These are phyloP conservation scores for Candida peoriensis DNA, from an alignment of 805 yeast species.

Conservation along the genomic window DNA sequence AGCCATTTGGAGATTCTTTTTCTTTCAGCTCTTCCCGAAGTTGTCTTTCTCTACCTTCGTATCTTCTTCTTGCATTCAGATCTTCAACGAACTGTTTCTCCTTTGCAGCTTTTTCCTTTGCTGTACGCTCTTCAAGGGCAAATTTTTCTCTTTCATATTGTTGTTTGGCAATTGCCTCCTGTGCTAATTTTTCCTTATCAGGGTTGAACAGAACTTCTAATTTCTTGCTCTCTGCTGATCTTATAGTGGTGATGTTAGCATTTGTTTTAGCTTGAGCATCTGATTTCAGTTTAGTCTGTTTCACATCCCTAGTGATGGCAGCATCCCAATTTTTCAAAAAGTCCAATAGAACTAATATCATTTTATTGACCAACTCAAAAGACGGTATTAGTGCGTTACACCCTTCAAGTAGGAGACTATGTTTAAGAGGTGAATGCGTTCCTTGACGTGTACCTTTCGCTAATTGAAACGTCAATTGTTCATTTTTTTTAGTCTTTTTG, in stretches of 20 bases:
- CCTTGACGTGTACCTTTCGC: constrained; percentile 36
- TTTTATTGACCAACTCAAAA: constrained; percentile 5
- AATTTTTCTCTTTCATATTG: too few relatives aligned
- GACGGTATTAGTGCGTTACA: constrained; percentile 7
- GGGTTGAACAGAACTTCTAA: constrained; percentile 15
- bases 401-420: constrained; percentile 31
- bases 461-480: constrained; percentile 37
- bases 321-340: constrained; percentile 18
- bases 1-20: background rate
- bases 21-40: constrained; percentile 15
- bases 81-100: too few relatives aligned
- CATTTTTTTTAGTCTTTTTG: constrained; percentile 36
- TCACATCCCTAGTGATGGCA: too few relatives aligned
- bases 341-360: constrained; percentile 6
- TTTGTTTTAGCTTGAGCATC: constrained; percentile 4
- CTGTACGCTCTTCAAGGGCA: too few relatives aligned
- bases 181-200: constrained; percentile 14
- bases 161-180: too few relatives aligned
- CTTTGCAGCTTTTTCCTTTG: too few relatives aligned
- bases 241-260: background rate
- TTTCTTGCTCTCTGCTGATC: constrained; percentile 7
- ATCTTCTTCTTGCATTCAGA: constrained; percentile 8
- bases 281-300: constrained; percentile 4
- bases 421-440: constrained; percentile 28
- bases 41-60: constrained; percentile 16